Percentiles rank a stretch among this genome's conserved stretches.
Conservation (phyloP, 2,329 filamentous ascomycete species). For the Talaromyces sp. region DNA sequence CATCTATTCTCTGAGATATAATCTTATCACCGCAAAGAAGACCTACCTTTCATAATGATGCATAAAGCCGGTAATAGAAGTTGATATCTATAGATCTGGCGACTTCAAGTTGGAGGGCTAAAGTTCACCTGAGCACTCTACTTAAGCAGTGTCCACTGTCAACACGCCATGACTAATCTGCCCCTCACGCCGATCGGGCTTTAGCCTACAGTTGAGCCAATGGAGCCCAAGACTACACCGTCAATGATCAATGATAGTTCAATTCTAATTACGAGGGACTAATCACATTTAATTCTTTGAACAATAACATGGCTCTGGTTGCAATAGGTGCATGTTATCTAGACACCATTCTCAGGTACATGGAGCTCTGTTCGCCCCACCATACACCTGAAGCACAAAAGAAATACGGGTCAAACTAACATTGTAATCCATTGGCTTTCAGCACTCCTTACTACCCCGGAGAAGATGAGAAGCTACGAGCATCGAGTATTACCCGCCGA, state of each 20-base stretch:
- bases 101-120: too few relatives aligned
- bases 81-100: too few relatives aligned
- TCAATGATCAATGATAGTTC: background rate
- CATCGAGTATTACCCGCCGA: conserved; percentile 60
- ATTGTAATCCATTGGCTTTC: conserved; percentile 2
- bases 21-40: too few relatives aligned
- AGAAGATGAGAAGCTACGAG: conserved; percentile 74
- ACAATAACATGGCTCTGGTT: conserved; percentile 56
- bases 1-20: too few relatives aligned
- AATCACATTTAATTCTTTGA: background rate
- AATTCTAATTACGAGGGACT: background rate
- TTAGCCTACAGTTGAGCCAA: background rate
- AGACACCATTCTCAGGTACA: conserved; percentile 69
- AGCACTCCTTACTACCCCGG: conserved; percentile 60
- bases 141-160: background rate
- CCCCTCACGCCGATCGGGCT: conserved; percentile 8
- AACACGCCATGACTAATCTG: conserved; percentile 26
- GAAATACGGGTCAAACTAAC: background rate
- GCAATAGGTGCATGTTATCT: conserved; percentile 70
- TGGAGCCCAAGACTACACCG: background rate
- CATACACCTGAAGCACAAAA: too few relatives aligned
- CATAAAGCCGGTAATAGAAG: too few relatives aligned
- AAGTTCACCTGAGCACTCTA: too few relatives aligned
- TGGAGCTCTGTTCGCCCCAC: background rate
- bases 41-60: too few relatives aligned